Conservation (phyloP, 495 filamentous ascomycete genomes). For the Annulohypoxylon bovei region DNA sequence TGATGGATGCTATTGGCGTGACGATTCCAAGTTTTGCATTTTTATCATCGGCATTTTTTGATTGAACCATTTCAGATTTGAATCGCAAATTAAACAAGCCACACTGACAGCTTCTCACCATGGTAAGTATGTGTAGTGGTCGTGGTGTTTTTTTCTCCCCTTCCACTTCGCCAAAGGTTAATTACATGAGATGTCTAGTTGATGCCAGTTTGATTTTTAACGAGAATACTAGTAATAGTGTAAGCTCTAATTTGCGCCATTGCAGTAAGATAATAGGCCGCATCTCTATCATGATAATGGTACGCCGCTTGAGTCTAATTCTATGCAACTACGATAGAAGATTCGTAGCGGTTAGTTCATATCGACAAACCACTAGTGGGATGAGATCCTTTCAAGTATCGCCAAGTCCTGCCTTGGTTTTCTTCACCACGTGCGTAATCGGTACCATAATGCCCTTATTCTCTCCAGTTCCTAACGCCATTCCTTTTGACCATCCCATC, state of each 20-base stretch:
- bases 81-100: too few species aligned
- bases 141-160: too few species aligned
- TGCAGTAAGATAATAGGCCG: not conserved
- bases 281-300: not conserved
- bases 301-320: not conserved
- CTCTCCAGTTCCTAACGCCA: slow-evolving; percentile 80
- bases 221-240: not conserved
- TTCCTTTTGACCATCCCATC: slow-evolving; percentile 96
- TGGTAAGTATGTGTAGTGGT: too few species aligned
- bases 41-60: too few species aligned
- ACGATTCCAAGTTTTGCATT: too few species aligned
- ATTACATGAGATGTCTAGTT: too few species aligned
- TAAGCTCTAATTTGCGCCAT: not conserved
- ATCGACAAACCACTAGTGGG: not conserved
- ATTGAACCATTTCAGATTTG: too few species aligned
- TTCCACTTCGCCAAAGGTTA: too few species aligned
- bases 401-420: slow-evolving; percentile 85
- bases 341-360: not conserved
- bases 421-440: slow-evolving; percentile 88
- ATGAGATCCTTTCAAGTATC: slow-evolving; percentile 43
- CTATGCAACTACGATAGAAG: not conserved
- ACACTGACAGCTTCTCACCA: too few species aligned
- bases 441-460: slow-evolving; percentile 91
- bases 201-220: not conserved
- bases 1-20: too few species aligned